Evolutionary conservation across 768 basidiomycete species (phyloP).

Genomic region (Pleurotus pulmonarius): DNA sequence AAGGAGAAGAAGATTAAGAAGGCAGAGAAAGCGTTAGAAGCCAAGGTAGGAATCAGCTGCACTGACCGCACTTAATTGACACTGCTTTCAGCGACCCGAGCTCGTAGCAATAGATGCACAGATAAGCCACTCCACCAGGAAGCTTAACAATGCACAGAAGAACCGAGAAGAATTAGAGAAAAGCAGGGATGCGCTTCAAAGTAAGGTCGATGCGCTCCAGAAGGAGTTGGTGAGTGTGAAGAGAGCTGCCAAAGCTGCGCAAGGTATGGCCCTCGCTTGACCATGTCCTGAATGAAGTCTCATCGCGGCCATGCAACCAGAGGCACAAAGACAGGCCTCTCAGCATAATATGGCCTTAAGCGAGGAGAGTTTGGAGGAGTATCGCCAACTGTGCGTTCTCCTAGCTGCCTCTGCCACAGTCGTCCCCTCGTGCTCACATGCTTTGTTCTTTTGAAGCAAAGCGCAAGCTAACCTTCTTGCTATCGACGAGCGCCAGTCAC

Average conservation of each 20-base stretch:
- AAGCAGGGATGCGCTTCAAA: slow-evolving; percentile 40
- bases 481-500: slow-evolving; percentile 81
- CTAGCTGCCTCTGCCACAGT: background rate
- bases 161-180: slow-evolving; percentile 60
- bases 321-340: slow-evolving; percentile 70
- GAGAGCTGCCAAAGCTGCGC: slow-evolving; percentile 70
- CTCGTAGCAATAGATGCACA: slow-evolving; percentile 82
- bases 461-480: slow-evolving; percentile 74
- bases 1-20: slow-evolving; percentile 88
- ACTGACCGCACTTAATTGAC: background rate
- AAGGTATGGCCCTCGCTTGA: slow-evolving; percentile 46
- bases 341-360: slow-evolving; percentile 75
- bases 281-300: background rate
- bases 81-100: slow-evolving; percentile 64
- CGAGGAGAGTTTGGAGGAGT: slow-evolving; percentile 84
- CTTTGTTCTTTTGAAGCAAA: slow-evolving; percentile 48
- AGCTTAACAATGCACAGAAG: slow-evolving; percentile 65
- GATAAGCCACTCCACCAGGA: slow-evolving; percentile 80
- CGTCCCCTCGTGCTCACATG: background rate
- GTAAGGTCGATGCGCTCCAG: slow-evolving; percentile 51
- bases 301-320: slow-evolving; percentile 28
- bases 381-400: slow-evolving; percentile 65
- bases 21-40: slow-evolving; percentile 84
- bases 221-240: slow-evolving; percentile 66
- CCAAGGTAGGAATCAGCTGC: slow-evolving; percentile 48